Base-by-base conservation (phyloP, 768 basidiomycete genomes). In the Termitomyces sp. region DNA sequence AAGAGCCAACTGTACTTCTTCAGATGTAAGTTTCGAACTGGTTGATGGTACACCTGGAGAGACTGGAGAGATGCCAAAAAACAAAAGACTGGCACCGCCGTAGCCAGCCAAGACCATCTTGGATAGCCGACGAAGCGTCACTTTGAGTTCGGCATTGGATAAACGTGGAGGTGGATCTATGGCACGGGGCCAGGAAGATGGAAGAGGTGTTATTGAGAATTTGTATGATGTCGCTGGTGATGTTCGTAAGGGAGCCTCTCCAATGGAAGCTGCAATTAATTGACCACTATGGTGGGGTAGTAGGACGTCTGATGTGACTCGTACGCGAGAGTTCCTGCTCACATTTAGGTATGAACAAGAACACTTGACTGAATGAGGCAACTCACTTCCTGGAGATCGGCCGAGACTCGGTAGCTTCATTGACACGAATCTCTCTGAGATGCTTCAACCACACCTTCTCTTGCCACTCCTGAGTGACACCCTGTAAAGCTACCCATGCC, bases 61-160 rank as follows among this genome's bases (percentile, higher is more conserved):
- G 8, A 91, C 61, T 0, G 78, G 73, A 4, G 77, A 74, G 8
- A 91, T 79, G 7, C 91, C 91, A 60, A 93, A 93, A 72, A 94
- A 92, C 35, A 92, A 70, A 29, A 92, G 76, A 46, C 84, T 86
- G 0, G 90, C 86, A 1, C 92, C 92, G 14, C 91, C 92, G 62
- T 94, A 93, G 3, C 90, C 89, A 1, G 89, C 91, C 7, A 94
- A 75, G 2, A 89, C 88, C 73, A 94, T 83, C 68, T 92, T 91
- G 14, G 89, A 91, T 38, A 91, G 77, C 11, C 92, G 80, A 25
- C 90, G 82, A n/a, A 93, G 71, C 11, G 87, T 89, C 19, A 78
- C 68, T 65, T 87, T 88, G 55, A 90, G 74, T 47, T 88, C 84
- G 1, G 74, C 59, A 58, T 79, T 70, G 10, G 77, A 71, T 10